Base-by-base conservation (phyloP, 2,329 filamentous ascomycete species). In the Nigrograna mackinnonii region DNA sequence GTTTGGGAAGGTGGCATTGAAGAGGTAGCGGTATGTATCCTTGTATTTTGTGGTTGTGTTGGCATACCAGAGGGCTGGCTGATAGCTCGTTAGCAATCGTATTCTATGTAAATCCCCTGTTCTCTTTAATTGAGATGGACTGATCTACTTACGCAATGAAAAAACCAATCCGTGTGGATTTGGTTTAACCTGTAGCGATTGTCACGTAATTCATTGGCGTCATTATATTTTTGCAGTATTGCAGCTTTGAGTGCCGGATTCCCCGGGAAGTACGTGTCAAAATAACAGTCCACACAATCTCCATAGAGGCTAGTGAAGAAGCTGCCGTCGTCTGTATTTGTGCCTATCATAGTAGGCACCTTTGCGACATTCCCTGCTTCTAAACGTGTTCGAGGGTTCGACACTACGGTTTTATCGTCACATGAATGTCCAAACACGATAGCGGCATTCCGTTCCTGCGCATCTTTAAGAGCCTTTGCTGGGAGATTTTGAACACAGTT, bases 1-100 rank as follows among this genome's bases (percentile, higher is more conserved):
- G 16, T 63, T 62, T 6, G 44, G 21, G 36, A 63, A 64, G 2
- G 55, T 52, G 6, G 62, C 58, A 42, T 64, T 66, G 48, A 56
- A 65, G 18, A 47, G 33, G 21, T 44, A 51, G 22, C 46, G 46
- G 19, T 40, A 49, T 2, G 46, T 49, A 7, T 28, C 30, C 5
- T 21, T 38, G 28, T 12, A 37, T 22, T 20, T 35, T 16, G 46
- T 26, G 9, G 42, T 39, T 13, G 30, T 39, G 2, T 33, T 13
- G 14, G 22, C 31, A 36, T 42, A 30, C 31, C 39, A 43, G 2
- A 43, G 5, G 4, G 42, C 22, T 4, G 30, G 43, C 33, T 43
- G 32, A 16, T 22, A 21, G 16, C 5, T 9, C 9, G 38, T 34
- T 33, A 37, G 35, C n/a, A 24, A 13, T 11, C 19, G 32, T 11